phyloP scores from a whole-genome alignment of 257 asterid species.

The Plantago elongata region DNA sequence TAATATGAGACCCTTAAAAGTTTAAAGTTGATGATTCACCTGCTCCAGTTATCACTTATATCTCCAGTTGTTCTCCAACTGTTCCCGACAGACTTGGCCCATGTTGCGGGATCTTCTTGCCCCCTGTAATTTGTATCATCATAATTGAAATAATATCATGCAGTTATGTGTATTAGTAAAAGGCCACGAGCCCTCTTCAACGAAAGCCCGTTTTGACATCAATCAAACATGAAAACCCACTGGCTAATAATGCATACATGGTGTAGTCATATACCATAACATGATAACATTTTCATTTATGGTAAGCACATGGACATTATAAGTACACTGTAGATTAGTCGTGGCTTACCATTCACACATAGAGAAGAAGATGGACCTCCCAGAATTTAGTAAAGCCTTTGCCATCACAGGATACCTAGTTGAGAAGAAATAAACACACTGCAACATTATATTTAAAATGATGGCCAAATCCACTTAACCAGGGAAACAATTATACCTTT shows the following conservation, averaged over 20 bases:
- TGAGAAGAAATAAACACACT: conserved; percentile 8
- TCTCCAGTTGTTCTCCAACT: conserved; percentile 99
- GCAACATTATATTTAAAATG: neutral
- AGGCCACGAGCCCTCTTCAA: neutral
- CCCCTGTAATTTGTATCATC: conserved; percentile 52
- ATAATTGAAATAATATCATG: neutral
- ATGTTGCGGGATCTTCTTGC: conserved; percentile 84
- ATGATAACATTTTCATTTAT: neutral
- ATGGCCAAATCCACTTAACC: neutral
- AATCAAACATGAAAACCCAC: neutral
- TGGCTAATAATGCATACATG: no score
- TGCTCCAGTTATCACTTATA: conserved; percentile 67
- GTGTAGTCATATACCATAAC: neutral
- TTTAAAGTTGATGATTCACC: conserved; percentile 31
- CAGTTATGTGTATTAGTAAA: neutral
- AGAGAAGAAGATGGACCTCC: conserved; percentile 83
- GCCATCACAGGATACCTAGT: conserved; percentile 69
- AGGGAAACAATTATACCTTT: conserved; percentile 34
- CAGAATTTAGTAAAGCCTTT: conserved; percentile 74
- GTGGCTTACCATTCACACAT: conserved; percentile 87
- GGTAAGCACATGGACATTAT: neutral
- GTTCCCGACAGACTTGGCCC: conserved; percentile 76
- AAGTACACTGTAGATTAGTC: neutral
- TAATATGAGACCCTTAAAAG: no score
- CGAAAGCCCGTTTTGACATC: neutral